Base-by-base conservation (phyloP, 169 alveolate species). In the Eimeria zaria region DNA sequence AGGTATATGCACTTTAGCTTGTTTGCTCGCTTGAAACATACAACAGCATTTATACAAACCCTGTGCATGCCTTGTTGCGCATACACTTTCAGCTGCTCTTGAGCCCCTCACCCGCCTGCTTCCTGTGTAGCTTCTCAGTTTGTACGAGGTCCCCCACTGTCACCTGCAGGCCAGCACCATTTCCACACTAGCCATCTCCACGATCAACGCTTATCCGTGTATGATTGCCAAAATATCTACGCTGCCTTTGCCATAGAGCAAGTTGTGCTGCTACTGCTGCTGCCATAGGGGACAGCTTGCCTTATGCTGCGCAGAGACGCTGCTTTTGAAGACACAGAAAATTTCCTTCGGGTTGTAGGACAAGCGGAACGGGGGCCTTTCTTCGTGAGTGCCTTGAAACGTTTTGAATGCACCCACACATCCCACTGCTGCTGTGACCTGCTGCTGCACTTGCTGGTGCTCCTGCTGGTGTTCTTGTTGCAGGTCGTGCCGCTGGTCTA, bases 81-180 rank as follows among this genome's bases (percentile, higher is more conserved):
- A 33, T 16, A 20, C 7, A 12, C 14, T 33, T 39, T 12, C 16
- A 14, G 30, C 48, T 16, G 44, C 67, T 76, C 33, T 11, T 46
- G 24, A n/a, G 12, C 36, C 83, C 24, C 91, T 16, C 55, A 97
- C 98, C 99, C 80, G 99, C 98, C 84, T 97, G 96, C 87, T 84
- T 97, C 48, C 99, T 83, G 60, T 97, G 98, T 55, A 98, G 78
- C 73, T 97, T 97, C 83, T 98, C 99, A n/a, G 98, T 97, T 87
- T 98, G 99, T 2, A 98, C 98, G 51, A 98, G 92, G 91, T 98
- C 99, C 3, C 99, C 99, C 62, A 97, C 97, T 36, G 99, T 98
- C 30, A 97, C 98, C 98, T 97, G 94, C 33, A 69, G 39, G 33
- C 27, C 67, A 46, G 48, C 81, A 71, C 53, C n/a, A 71, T 11